Evolutionary conservation across 345 rosid genomes (phyloP).

Genomic region (Brassica juncea): DNA sequence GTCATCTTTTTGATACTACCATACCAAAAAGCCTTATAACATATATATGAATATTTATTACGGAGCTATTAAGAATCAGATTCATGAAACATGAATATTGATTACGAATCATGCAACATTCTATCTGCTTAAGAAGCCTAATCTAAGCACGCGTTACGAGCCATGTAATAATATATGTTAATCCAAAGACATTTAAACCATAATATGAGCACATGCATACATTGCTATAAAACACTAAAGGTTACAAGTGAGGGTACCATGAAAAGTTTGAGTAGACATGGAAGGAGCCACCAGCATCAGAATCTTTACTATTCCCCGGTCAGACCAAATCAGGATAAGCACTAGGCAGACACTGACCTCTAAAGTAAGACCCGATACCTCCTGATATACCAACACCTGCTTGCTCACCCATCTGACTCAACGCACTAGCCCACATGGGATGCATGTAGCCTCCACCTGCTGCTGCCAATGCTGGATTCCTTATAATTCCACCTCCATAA

Average conservation of each 20-base stretch:
- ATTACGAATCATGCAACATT: neutral
- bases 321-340: constrained; percentile 40
- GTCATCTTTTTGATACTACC: no score
- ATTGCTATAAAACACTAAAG: constrained; percentile 15
- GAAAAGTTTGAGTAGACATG: constrained; percentile 45
- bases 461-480: constrained; percentile 39
- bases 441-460: constrained; percentile 40
- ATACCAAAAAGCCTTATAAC: no score
- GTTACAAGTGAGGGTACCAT: constrained; percentile 49
- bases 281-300: constrained; percentile 41
- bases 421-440: constrained; percentile 46
- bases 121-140: neutral
- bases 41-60: no score
- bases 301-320: constrained; percentile 37
- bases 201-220: neutral
- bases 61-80: no score
- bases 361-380: constrained; percentile 32
- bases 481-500: constrained; percentile 50
- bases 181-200: no score
- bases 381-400: constrained; percentile 36
- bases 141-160: no score
- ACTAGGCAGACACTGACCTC: constrained; percentile 42
- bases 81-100: no score
- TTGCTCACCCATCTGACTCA: constrained; percentile 38
- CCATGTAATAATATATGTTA: neutral